Conservation (phyloP, 2,329 filamentous ascomycete genomes). For the Xylariaceae sp. region DNA sequence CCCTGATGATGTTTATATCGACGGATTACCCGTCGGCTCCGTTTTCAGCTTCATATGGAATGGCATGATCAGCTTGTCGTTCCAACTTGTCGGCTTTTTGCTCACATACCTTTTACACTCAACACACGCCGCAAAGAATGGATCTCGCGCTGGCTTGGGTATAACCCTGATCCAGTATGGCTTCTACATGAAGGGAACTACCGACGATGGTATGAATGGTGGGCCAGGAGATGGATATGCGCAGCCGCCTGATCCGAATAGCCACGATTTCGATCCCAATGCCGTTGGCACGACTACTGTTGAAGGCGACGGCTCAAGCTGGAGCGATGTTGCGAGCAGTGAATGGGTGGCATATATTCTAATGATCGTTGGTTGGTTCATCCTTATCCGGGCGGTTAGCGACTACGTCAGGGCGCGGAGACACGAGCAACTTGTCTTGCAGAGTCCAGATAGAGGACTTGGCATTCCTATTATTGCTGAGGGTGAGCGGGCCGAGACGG, state of each 20-base stretch:
- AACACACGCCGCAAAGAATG: slow-evolving; percentile 97
- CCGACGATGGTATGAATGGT: slow-evolving; percentile 52
- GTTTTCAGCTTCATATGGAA: slow-evolving; percentile 91
- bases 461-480: slow-evolving; percentile 85
- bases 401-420: slow-evolving; percentile 87
- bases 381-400: slow-evolving; percentile 89
- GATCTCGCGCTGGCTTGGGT: slow-evolving; percentile 89
- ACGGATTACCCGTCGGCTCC: slow-evolving; percentile 90
- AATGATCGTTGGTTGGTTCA: slow-evolving; percentile 99
- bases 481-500: slow-evolving; percentile 78
- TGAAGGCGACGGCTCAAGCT: slow-evolving; percentile 48
- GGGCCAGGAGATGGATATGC: slow-evolving; percentile 63
- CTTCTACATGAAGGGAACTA: slow-evolving; percentile 84
- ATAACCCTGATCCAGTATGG: slow-evolving; percentile 96
- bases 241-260: slow-evolving; percentile 84
- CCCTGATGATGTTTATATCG: slow-evolving; percentile 95
- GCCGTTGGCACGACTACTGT: slow-evolving; percentile 55
- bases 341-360: slow-evolving; percentile 92
- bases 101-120: slow-evolving; percentile 98
- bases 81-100: slow-evolving; percentile 95
- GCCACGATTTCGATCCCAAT: slow-evolving; percentile 83
- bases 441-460: slow-evolving; percentile 88
- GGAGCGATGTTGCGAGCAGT: slow-evolving; percentile 68
- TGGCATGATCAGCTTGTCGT: slow-evolving; percentile 95
- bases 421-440: slow-evolving; percentile 91